A percentile compares a stretch with the other conserved stretches of the same genome.
Evolutionary conservation across 768 basidiomycete genomes (phyloP).

Genomic region (Floccularia luteovirens): DNA sequence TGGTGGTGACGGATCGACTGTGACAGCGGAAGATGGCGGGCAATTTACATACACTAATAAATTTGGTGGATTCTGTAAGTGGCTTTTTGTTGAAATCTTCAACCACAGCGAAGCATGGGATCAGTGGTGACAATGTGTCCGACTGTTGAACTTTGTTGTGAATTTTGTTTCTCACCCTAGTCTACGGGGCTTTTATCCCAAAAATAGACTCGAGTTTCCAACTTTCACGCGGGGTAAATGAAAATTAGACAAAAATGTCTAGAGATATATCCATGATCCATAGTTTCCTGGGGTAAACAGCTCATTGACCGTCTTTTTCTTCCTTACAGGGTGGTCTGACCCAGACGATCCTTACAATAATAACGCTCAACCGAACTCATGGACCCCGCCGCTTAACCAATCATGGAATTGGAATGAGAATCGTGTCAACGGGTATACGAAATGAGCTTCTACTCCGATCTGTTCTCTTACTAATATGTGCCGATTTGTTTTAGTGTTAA

Average conservation of each 20-base stretch:
- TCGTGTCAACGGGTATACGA: slow-evolving; percentile 48
- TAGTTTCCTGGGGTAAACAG: slow-evolving; percentile 2
- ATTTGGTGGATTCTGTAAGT: slow-evolving; percentile 71
- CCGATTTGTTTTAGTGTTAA: slow-evolving; percentile 47
- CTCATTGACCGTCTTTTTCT: slow-evolving; percentile 2
- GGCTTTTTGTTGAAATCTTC: slow-evolving; percentile 1
- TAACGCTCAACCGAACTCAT: slow-evolving; percentile 66
- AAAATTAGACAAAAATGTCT: no score
- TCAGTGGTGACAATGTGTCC: not conserved
- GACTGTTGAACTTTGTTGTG: no score
- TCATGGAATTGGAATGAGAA: slow-evolving; percentile 66
- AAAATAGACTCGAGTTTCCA: no score
- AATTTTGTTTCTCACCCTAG: no score
- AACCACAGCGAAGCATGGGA: not conserved
- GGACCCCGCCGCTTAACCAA: slow-evolving; percentile 74
- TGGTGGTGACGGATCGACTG: slow-evolving; percentile 65
- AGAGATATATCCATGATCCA: no score
- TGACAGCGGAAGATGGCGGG: slow-evolving; percentile 59
- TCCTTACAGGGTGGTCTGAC: slow-evolving; percentile 55
- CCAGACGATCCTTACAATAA: slow-evolving; percentile 72
- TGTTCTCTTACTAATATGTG: slow-evolving; percentile 1
- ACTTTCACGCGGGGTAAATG: no score
- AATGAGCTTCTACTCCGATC: not conserved
- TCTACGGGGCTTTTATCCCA: no score
- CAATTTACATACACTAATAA: slow-evolving; percentile 72